Conservation (phyloP, 2,329 filamentous ascomycete species). For the Pyricularia pennisetigena region DNA sequence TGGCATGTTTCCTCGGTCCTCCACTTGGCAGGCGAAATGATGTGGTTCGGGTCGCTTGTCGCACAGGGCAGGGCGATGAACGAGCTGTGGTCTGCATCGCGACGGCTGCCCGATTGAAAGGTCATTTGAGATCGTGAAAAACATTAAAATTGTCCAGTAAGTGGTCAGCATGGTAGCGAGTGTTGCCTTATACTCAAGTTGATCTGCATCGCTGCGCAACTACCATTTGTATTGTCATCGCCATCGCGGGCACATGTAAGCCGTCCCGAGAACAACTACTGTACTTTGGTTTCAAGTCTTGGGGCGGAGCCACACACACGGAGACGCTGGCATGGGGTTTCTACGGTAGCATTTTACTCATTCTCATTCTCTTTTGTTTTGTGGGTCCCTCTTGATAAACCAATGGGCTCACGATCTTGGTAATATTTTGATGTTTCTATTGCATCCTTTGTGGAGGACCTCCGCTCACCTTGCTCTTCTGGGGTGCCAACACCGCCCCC, state of each 20-base stretch:
- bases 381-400: not conserved
- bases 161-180: not conserved
- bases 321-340: not conserved
- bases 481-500: not conserved
- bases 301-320: not conserved
- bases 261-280: not conserved
- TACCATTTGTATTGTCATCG: too few species aligned
- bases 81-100: not conserved
- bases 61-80: not conserved
- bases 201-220: not conserved
- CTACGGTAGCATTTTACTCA: not conserved
- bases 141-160: not conserved
- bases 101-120: not conserved
- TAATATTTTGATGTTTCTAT: not conserved
- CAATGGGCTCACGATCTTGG: not conserved
- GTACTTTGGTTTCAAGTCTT: not conserved
- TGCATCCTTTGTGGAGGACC: not conserved
- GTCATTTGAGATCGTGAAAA: not conserved
- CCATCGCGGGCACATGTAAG: not conserved
- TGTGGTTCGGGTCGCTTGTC: not conserved
- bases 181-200: not conserved
- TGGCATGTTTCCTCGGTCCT: not conserved
- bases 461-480: not conserved
- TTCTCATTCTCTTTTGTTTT: not conserved
- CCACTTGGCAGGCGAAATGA: not conserved